Percentiles rank a stretch among this genome's conserved stretches.
phyloP scores from a whole-genome alignment of 441 rosid species.

The Adansonia grandidieri region DNA sequence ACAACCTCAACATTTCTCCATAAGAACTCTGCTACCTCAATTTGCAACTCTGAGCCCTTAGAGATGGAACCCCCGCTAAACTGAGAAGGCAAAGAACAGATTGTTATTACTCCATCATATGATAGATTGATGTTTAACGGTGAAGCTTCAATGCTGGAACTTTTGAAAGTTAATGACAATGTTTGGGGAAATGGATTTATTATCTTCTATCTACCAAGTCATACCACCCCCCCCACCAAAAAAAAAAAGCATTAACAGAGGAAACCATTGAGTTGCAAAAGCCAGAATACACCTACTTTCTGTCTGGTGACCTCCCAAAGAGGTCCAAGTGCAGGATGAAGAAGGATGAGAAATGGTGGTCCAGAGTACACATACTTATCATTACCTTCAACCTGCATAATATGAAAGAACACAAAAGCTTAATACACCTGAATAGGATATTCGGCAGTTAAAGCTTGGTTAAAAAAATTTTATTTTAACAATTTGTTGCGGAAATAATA shows the following conservation, averaged over 20 bases:
- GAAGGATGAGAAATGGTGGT: slow-evolving; percentile 86
- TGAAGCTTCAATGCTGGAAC: neutral
- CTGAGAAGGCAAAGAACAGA: slow-evolving; percentile 42
- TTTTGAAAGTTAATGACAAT: neutral
- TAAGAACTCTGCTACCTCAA: slow-evolving; percentile 85
- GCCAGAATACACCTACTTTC: slow-evolving; percentile 53
- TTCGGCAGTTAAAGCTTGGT: slow-evolving; percentile 3
- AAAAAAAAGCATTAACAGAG: neutral
- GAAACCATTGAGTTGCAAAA: neutral
- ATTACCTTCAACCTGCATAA: slow-evolving; percentile 64
- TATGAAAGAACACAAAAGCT: slow-evolving; percentile 16
- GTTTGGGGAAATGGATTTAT: neutral
- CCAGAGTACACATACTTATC: slow-evolving; percentile 64
- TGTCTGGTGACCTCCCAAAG: slow-evolving; percentile 91
- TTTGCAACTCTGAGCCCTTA: slow-evolving; percentile 76
- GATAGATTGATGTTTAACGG: slow-evolving; percentile 14
- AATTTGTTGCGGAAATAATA: neutral
- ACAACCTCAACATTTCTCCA: slow-evolving; percentile 91
- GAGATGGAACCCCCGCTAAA: slow-evolving; percentile 79
- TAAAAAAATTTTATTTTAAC: neutral
- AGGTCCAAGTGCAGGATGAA: slow-evolving; percentile 95
- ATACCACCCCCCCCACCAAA: no score
- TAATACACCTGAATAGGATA: slow-evolving; percentile 20
- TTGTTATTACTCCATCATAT: slow-evolving; percentile 18
- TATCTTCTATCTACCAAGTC: neutral